These are phyloP conservation scores for Didymella pomorum DNA, from an alignment of 2,329 filamentous ascomycete genomes.

Conservation along the genomic window DNA sequence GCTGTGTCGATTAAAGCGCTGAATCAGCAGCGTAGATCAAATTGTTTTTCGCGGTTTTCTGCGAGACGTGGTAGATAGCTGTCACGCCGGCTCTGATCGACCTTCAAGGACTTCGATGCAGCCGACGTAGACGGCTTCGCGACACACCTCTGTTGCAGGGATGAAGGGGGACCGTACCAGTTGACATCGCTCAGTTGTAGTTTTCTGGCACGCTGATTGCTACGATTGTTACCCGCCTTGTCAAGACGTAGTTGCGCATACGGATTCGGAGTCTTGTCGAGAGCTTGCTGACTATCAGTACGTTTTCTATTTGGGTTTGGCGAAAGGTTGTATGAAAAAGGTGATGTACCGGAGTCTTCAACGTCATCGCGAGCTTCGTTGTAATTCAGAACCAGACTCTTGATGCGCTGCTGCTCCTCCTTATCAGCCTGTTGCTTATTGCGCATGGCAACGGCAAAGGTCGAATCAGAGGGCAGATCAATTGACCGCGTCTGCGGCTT, in stretches of 20 bases:
- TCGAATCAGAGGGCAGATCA: slow-evolving; percentile 87
- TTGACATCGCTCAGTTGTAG: slow-evolving; percentile 96
- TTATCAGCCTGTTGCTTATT: slow-evolving; percentile 93
- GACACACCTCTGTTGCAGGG: slow-evolving; percentile 25
- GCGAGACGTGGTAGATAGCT: slow-evolving; percentile 14
- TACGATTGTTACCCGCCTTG: slow-evolving; percentile 69
- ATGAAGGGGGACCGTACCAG: slow-evolving; percentile 71
- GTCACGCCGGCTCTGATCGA: slow-evolving; percentile 25
- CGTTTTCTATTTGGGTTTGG: slow-evolving; percentile 60
- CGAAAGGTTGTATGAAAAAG: slow-evolving; percentile 52
- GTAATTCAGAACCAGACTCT: slow-evolving; percentile 95
- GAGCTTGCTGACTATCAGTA: slow-evolving; percentile 49
- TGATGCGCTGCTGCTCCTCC: slow-evolving; percentile 98
- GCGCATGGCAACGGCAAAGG: slow-evolving; percentile 95
- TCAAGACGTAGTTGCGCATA: slow-evolving; percentile 59
- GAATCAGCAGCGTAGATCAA: slow-evolving; percentile 19
- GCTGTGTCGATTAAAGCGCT: slow-evolving; percentile 25
- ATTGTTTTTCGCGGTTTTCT: slow-evolving; percentile 8
- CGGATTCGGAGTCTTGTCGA: slow-evolving; percentile 53
- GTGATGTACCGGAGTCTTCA: slow-evolving; percentile 74
- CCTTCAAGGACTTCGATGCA: slow-evolving; percentile 17
- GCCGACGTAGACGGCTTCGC: slow-evolving; percentile 17
- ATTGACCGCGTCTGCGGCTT: slow-evolving; percentile 94
- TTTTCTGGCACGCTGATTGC: slow-evolving; percentile 84
- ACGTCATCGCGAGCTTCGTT: slow-evolving; percentile 80